phyloP scores from a whole-genome alignment of 768 basidiomycete genomes.

The Glaciozyma antarctica region DNA sequence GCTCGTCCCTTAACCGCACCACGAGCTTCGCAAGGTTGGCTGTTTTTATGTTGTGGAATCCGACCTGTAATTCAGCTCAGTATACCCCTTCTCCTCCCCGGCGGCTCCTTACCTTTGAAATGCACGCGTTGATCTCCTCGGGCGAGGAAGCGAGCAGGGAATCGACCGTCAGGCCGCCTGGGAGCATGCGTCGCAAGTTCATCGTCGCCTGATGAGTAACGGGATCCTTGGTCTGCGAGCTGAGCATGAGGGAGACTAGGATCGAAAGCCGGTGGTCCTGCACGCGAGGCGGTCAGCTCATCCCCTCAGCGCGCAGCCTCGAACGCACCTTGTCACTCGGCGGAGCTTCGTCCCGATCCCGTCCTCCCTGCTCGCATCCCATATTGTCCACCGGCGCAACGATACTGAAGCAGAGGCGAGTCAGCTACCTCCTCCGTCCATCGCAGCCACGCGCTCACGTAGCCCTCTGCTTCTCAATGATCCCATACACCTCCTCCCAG shows the following conservation, averaged over 20 bases:
- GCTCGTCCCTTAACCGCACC: slow-evolving; percentile 52
- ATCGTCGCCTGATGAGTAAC: slow-evolving; percentile 56
- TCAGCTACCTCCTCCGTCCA: not conserved
- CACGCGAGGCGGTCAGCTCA: not conserved
- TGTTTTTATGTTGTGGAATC: slow-evolving; percentile 34
- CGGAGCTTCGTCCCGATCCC: slow-evolving; percentile 31
- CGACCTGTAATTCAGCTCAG: too few relatives aligned
- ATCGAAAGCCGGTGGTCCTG: slow-evolving; percentile 75
- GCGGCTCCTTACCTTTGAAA: too few relatives aligned
- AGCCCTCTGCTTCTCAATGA: slow-evolving; percentile 29
- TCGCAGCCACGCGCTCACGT: not conserved
- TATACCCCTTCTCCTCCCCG: too few relatives aligned
- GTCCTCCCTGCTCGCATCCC: slow-evolving; percentile 69
- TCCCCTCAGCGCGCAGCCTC: not conserved
- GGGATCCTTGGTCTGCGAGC: slow-evolving; percentile 71
- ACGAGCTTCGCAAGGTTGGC: slow-evolving; percentile 18
- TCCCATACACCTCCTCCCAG: slow-evolving; percentile 62
- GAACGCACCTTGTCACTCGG: slow-evolving; percentile 49
- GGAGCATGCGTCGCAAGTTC: slow-evolving; percentile 62
- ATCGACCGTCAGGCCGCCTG: slow-evolving; percentile 69
- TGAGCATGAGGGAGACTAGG: slow-evolving; percentile 87
- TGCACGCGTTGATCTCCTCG: slow-evolving; percentile 43
- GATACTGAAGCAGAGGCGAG: slow-evolving; percentile 46
- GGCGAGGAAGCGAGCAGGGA: slow-evolving; percentile 58
- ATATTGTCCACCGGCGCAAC: slow-evolving; percentile 85